Percentiles rank a stretch among this genome's conserved stretches.
These are phyloP conservation scores for Cladosporium oxysporum DNA, from an alignment of 2,329 filamentous ascomycete genomes.

Conservation along the genomic window DNA sequence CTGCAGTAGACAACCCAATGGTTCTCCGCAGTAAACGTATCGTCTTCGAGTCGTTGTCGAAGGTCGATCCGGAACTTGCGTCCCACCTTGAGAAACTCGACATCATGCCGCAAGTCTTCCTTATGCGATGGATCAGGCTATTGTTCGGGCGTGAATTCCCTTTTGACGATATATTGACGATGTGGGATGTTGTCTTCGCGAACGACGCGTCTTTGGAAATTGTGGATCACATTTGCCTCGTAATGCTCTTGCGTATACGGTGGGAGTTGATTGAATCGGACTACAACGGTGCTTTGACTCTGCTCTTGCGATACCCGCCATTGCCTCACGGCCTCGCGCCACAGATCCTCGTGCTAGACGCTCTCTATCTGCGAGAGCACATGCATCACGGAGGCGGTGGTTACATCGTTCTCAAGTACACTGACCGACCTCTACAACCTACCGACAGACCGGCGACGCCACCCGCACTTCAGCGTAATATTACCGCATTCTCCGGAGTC, in stretches of 20 bases:
- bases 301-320: slow-evolving; percentile 84
- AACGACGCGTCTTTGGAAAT: slow-evolving; percentile 78
- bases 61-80: slow-evolving; percentile 80
- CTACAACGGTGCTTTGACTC: slow-evolving; percentile 79
- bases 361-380: slow-evolving; percentile 70
- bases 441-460: slow-evolving; percentile 34
- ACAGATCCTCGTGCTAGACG: slow-evolving; percentile 82
- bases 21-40: slow-evolving; percentile 84
- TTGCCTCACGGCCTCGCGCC: slow-evolving; percentile 29
- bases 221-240: slow-evolving; percentile 86
- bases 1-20: slow-evolving; percentile 54
- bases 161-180: slow-evolving; percentile 75
- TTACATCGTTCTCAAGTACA: slow-evolving; percentile 71
- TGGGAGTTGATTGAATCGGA: slow-evolving; percentile 87
- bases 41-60: slow-evolving; percentile 76
- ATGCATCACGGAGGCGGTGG: slow-evolving; percentile 63
- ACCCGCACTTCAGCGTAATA: slow-evolving; percentile 38
- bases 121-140: slow-evolving; percentile 95
- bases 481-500: slow-evolving; percentile 36
- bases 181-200: slow-evolving; percentile 92
- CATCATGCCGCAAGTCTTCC: slow-evolving; percentile 91
- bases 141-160: slow-evolving; percentile 92
- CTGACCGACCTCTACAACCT: slow-evolving; percentile 45
- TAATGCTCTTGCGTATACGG: slow-evolving; percentile 88
- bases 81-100: slow-evolving; percentile 79